Conservation (phyloP, 2,329 filamentous ascomycete genomes). For the Fusarium coffeatum region DNA sequence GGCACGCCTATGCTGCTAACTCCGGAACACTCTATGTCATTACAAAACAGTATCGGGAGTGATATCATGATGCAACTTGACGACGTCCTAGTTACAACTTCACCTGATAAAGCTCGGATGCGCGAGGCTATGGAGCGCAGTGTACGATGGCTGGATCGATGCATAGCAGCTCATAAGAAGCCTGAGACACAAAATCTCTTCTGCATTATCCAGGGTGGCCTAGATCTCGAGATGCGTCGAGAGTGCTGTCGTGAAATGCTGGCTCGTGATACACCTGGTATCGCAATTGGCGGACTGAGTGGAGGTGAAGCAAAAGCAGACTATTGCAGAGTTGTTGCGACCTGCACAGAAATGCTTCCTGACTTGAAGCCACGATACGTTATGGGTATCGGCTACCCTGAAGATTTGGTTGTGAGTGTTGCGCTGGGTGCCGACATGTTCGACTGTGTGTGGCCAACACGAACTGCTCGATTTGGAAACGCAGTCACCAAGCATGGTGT, state of each 20-base stretch:
- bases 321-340: conserved; percentile 89
- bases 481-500: conserved; percentile 84
- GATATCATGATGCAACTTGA: conserved; percentile 99
- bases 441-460: conserved; percentile 98
- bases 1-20: conserved; percentile 96
- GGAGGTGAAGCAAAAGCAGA: conserved; percentile 94
- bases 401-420: conserved; percentile 92
- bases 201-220: conserved; percentile 96
- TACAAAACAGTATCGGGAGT: conserved; percentile 97
- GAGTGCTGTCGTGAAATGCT: conserved; percentile 91
- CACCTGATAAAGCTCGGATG: conserved; percentile 88
- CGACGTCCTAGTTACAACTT: conserved; percentile 96
- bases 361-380: conserved; percentile 97
- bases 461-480: conserved; percentile 95
- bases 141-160: conserved; percentile 94
- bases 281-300: conserved; percentile 94
- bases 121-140: conserved; percentile 94
- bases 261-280: conserved; percentile 89
- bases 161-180: conserved; percentile 88
- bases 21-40: conserved; percentile 93
- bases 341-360: conserved; percentile 86
- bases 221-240: conserved; percentile 86
- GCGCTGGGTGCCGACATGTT: conserved; percentile 99
- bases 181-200: conserved; percentile 91
- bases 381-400: conserved; percentile 98